These are phyloP conservation scores for Aegle marmelos DNA, from an alignment of 345 rosid genomes.

Conservation along the genomic window DNA sequence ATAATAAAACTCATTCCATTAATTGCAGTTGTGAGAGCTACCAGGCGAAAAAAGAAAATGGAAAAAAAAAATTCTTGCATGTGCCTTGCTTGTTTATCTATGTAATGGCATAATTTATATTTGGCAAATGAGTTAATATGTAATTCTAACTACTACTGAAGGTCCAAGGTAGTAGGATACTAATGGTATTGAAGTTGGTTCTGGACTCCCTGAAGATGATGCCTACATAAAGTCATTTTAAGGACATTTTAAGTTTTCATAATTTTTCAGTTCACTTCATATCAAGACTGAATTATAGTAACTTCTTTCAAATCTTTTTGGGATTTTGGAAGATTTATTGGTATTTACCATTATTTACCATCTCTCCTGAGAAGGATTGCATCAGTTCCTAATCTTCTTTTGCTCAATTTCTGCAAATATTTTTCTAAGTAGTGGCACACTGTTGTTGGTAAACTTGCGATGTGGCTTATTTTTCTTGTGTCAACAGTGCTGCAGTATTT, in stretches of 20 bases:
- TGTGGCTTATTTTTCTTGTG: background rate
- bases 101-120: background rate
- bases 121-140: background rate
- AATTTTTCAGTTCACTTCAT: background rate
- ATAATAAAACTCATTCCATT: background rate
- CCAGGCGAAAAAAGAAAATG: no score
- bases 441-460: background rate
- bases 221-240: background rate
- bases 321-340: background rate
- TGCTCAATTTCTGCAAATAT: background rate
- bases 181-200: background rate
- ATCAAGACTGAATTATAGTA: background rate
- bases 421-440: background rate
- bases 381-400: background rate
- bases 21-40: background rate
- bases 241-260: background rate
- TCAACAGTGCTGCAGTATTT: slow-evolving; percentile 90
- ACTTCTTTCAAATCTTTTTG: background rate
- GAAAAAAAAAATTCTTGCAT: no score
- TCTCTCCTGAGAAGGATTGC: background rate
- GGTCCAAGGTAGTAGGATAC: no score
- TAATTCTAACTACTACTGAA: background rate
- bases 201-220: background rate
- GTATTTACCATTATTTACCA: background rate
- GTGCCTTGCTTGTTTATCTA: background rate